Evolutionary conservation across 1,139 yeast species (phyloP), one percentile per base, ranked within the genome.

Genomic region (Magnusiomyces suaveolens): DNA sequence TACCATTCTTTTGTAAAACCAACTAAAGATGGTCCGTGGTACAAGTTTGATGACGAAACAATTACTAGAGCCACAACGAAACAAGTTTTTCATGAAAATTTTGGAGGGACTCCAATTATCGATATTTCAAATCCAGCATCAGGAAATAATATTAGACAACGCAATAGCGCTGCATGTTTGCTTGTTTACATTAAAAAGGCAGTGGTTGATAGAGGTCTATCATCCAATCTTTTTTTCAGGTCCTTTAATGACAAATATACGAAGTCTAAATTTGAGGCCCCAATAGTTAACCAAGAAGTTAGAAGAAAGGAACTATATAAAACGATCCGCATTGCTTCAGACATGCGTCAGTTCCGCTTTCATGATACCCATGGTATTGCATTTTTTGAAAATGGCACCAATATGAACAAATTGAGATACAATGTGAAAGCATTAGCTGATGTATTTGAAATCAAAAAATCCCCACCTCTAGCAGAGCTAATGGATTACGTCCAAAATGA

Each of bases 81-180:
- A 58, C 96, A 90, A 64, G 98, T 88, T 0, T 84, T 90, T 64
- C 92, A 89, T 51, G 96, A 88, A 55, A 94, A 92, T 67, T 92
- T 82, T 72, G 99, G 99, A 3, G 88, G 89, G 20, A 81, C n/a
- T n/a, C n/a, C n/a, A n/a, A n/a, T n/a, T n/a, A n/a, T n/a, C n/a
- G n/a, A n/a, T n/a, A n/a, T n/a, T n/a, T n/a, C n/a, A n/a, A n/a
- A n/a, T n/a, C n/a, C n/a, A n/a, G n/a, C n/a, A n/a, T n/a, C n/a
- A n/a, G n/a, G n/a, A n/a, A n/a, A 83, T 3, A 51, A 57, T 33
- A 64, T 64, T 39, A 65, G 65, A 56, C 79, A 88, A 62, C 80
- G 96, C 54, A 92, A 87, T 50, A 89, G 97, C 0, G 87, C 95
- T 52, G 98, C 98, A 2, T 92, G 94, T 67, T 94, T 92, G 99